phyloP scores from a whole-genome alignment of 192 early-diverging fungal species.

The Coemansia sp. region DNA sequence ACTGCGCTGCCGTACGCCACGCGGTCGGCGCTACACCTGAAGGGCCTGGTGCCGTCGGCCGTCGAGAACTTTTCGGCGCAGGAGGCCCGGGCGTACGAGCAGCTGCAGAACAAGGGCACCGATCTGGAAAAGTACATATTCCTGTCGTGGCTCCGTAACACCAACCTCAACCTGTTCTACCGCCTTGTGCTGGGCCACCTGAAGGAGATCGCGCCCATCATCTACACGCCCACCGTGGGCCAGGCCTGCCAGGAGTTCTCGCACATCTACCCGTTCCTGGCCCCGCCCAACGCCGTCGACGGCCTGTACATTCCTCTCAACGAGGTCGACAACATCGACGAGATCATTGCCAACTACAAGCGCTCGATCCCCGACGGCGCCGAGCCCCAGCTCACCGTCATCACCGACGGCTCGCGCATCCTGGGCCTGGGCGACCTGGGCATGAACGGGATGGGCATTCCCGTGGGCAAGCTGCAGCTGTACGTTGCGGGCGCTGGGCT shows the following conservation, averaged over 20 bases:
- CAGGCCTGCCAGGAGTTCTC: slow-evolving; percentile 84
- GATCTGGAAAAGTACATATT: slow-evolving; percentile 82
- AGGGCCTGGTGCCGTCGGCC: slow-evolving; percentile 66
- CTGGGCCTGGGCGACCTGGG: slow-evolving; percentile 93
- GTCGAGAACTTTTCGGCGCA: slow-evolving; percentile 72
- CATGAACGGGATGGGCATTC: slow-evolving; percentile 93
- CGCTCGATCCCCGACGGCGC: slow-evolving; percentile 54
- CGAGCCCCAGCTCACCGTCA: slow-evolving; percentile 82
- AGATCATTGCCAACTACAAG: slow-evolving; percentile 76
- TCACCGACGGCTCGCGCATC: slow-evolving; percentile 92
- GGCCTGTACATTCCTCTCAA: slow-evolving; percentile 83
- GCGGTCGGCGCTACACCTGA: slow-evolving; percentile 57
- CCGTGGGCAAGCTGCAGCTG: slow-evolving; percentile 90
- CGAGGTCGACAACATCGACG: slow-evolving; percentile 65
- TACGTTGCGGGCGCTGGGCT: slow-evolving; percentile 84
- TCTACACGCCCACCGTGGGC: slow-evolving; percentile 83
- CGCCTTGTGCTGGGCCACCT: slow-evolving; percentile 67
- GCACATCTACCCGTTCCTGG: slow-evolving; percentile 79
- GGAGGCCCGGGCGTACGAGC: slow-evolving; percentile 64
- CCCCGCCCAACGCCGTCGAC: slow-evolving; percentile 65
- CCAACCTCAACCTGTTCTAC: slow-evolving; percentile 80
- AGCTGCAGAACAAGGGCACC: slow-evolving; percentile 61
- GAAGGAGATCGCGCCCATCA: slow-evolving; percentile 71
- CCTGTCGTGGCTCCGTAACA: slow-evolving; percentile 74
- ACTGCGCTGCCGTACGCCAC: slow-evolving; percentile 29